phyloP scores from a whole-genome alignment of 2,329 filamentous ascomycete genomes.

The Exserohilum turcica region DNA sequence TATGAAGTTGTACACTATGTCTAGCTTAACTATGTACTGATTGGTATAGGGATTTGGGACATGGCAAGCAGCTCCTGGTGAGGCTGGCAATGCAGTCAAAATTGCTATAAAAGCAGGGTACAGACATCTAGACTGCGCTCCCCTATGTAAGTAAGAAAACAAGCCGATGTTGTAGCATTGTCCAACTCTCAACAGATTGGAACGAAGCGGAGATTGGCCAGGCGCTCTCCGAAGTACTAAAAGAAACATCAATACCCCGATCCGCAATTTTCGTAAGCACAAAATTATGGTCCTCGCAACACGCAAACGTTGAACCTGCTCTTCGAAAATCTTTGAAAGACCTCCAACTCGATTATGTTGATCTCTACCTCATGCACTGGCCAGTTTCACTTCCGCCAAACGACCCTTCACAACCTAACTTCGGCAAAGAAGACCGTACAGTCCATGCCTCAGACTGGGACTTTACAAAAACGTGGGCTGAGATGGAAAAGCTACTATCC shows the following conservation, averaged over 20 bases:
- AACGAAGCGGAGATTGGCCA: conserved; percentile 41
- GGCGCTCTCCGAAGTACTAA: conserved; percentile 33
- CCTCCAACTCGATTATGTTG: conserved; percentile 88
- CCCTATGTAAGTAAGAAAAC: not conserved
- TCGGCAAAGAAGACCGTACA: not conserved
- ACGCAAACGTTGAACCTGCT: conserved; percentile 70
- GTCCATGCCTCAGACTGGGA: conserved; percentile 8
- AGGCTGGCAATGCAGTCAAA: conserved; percentile 51
- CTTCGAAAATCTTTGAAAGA: conserved; percentile 74
- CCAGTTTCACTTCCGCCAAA: conserved; percentile 58
- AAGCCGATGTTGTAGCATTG: not conserved
- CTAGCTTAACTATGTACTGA: not conserved
- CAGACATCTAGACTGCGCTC: conserved; percentile 30
- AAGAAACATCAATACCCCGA: conserved; percentile 12
- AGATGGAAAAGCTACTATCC: conserved; percentile 42
- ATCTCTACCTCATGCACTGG: conserved; percentile 89
- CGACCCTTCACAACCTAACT: not conserved
- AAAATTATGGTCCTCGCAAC: conserved; percentile 92
- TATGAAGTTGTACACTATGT: not conserved
- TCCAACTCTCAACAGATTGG: not conserved
- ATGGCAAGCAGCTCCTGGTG: conserved; percentile 42
- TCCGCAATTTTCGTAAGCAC: conserved; percentile 61
- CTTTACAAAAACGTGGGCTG: conserved; percentile 18
- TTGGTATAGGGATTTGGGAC: conserved; percentile 40
- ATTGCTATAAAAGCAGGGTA: conserved; percentile 44